Evolutionary conservation across 768 basidiomycete genomes (phyloP).

Genomic region (Scleroderma bovista): DNA sequence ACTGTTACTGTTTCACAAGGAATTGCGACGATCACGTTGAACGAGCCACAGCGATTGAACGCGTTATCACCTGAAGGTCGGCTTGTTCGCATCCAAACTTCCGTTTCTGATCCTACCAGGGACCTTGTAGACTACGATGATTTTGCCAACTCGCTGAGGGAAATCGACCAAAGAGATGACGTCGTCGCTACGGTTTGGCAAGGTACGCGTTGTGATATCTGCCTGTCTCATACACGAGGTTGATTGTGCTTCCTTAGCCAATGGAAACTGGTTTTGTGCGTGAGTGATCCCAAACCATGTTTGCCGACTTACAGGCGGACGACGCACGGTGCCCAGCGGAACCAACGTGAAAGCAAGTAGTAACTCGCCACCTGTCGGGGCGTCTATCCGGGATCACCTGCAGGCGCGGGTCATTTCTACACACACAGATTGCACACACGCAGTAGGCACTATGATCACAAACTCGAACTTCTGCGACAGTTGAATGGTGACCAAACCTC

Average conservation of each 20-base stretch:
- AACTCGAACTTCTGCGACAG: neutral
- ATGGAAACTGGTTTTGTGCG: constrained; percentile 72
- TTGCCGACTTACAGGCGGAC: neutral
- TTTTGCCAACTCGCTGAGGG: constrained; percentile 52
- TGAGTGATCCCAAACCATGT: constrained; percentile 28
- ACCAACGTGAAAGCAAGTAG: constrained; percentile 46
- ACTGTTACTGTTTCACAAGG: constrained; percentile 44
- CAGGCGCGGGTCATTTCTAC: constrained; percentile 40
- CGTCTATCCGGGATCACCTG: constrained; percentile 43
- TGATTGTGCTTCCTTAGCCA: constrained; percentile 34
- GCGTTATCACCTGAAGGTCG: constrained; percentile 49
- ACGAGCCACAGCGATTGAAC: constrained; percentile 55
- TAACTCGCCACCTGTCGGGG: constrained; percentile 3
- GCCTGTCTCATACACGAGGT: neutral
- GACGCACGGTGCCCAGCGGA: constrained; percentile 36
- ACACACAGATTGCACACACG: constrained; percentile 57
- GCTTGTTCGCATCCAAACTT: constrained; percentile 15
- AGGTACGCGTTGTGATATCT: constrained; percentile 31
- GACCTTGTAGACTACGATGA: constrained; percentile 49
- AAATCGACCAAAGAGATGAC: constrained; percentile 53
- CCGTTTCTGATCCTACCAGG: neutral
- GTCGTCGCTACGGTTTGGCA: constrained; percentile 66
- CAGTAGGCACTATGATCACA: constrained; percentile 37
- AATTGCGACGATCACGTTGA: constrained; percentile 66
- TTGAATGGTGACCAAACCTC: neutral